Evolutionary conservation across 2,329 filamentous ascomycete species (phyloP), one percentile per base, ranked within the genome.

Genomic region (Trichophyton rubrum): DNA sequence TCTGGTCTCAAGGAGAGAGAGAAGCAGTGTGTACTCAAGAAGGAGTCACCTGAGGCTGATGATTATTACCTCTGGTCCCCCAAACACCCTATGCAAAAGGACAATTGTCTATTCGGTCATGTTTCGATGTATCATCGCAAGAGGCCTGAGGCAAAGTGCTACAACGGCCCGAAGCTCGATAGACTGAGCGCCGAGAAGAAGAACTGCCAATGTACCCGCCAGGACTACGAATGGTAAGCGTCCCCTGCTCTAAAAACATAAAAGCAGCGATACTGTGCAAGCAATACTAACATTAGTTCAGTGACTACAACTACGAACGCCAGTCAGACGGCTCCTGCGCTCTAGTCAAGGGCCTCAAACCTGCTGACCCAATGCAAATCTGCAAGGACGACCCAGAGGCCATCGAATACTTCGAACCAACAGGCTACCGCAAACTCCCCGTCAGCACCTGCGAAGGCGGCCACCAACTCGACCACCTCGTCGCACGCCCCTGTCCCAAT

Each of bases 91-190:
- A 76, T 86, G 62, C 82, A 88, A 65, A 77, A 87, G 7, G 80
- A 90, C 64, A 84, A 90, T 66, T 99, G 93, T 73, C 80, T 99
- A 1, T 99, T 99, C 69, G 93, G 93, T 0, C 95, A 97, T 71
- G 82, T 89, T 61, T 85, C 91, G 33, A 83, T 89, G 69, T 99
- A 96, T 69, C 83, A 95, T 68, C 89, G 93, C 71, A 99, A 97
- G 82, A 91, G 88, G 73, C 74, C 80, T n/a, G 84, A 85, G 15
- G 79, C 80, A 20, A 76, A 86, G 56, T 99, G 93, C 77, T 96
- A 85, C 79, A 96, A 96, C 68, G 85, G 87, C 58, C 81, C 82
- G 71, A 82, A 81, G 64, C 82, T 95, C 64, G 79, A 85, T 65
- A 83, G 85, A 64, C 78, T 92, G 27, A 86, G 91, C 73, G 81